Conservation (phyloP, 768 basidiomycete species). For the Leccinum variicolor region DNA sequence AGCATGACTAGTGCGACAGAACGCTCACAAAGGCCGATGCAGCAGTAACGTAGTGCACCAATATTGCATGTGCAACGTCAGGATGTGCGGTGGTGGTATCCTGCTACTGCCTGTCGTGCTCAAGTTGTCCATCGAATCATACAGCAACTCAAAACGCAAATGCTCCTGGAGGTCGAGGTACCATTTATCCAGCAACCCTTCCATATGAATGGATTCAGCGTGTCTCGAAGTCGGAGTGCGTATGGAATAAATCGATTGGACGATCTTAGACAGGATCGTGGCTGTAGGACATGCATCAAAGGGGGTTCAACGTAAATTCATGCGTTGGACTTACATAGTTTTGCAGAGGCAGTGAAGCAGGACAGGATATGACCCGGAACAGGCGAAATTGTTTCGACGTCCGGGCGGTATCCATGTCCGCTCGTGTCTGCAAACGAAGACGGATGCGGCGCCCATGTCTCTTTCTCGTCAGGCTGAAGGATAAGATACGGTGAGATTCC, state of each 20-base stretch:
- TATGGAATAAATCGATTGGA: slow-evolving; percentile 71
- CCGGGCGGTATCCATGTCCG: slow-evolving; percentile 27
- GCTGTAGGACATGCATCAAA: slow-evolving; percentile 39
- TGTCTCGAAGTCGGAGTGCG: slow-evolving; percentile 54
- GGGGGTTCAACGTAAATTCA: background rate
- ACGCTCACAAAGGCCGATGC: slow-evolving; percentile 74
- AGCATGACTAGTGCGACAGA: background rate
- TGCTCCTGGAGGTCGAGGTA: slow-evolving; percentile 67
- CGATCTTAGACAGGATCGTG: slow-evolving; percentile 61
- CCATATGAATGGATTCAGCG: slow-evolving; percentile 53
- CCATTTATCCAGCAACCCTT: slow-evolving; percentile 69
- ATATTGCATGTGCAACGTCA: slow-evolving; percentile 82
- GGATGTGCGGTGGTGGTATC: slow-evolving; percentile 56
- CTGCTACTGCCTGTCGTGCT: slow-evolving; percentile 21
- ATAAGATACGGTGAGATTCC: slow-evolving; percentile 7
- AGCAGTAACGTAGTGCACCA: slow-evolving; percentile 76
- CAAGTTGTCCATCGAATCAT: slow-evolving; percentile 33
- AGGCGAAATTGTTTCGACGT: slow-evolving; percentile 17
- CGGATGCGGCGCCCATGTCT: slow-evolving; percentile 47
- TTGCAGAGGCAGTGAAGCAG: slow-evolving; percentile 75
- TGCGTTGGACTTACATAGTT: slow-evolving; percentile 52
- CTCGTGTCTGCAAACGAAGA: slow-evolving; percentile 31
- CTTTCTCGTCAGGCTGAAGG: slow-evolving; percentile 60
- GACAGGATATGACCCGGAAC: slow-evolving; percentile 55
- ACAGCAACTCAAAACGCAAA: slow-evolving; percentile 57